Evolutionary conservation across 2,329 filamentous ascomycete species (phyloP).

Genomic region (Ustulina deusta): DNA sequence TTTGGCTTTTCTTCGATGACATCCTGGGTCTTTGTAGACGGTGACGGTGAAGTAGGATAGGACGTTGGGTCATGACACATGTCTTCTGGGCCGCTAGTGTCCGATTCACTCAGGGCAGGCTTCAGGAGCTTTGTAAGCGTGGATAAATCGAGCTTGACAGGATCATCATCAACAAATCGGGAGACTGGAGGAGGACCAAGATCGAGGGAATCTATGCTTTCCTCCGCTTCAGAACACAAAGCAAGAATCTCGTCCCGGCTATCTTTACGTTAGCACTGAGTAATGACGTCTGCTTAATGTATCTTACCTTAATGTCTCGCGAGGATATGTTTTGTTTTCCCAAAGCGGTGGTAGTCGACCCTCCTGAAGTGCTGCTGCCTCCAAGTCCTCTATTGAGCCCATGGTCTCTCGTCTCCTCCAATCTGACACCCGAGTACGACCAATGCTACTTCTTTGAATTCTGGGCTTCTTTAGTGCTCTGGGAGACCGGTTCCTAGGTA

Average conservation of each 20-base stretch:
- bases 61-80: not conserved
- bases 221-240: conserved; percentile 62
- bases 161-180: conserved; percentile 68
- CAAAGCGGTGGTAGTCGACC: conserved; percentile 73
- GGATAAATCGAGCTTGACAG: conserved; percentile 65
- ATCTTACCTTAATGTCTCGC: conserved; percentile 73
- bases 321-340: conserved; percentile 76
- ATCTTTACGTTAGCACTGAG: conserved; percentile 41
- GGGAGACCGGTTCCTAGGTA: conserved; percentile 61
- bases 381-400: conserved; percentile 57
- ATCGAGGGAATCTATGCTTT: conserved; percentile 73
- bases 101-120: conserved; percentile 32
- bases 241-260: conserved; percentile 73
- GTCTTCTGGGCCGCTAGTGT: conserved; percentile 22
- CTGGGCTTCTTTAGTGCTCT: conserved; percentile 57
- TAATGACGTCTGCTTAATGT: not conserved
- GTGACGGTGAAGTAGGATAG: conserved; percentile 3
- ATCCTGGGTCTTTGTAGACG: conserved; percentile 19
- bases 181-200: conserved; percentile 73
- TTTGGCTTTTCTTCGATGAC: conserved; percentile 13
- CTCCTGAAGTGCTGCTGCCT: conserved; percentile 63
- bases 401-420: conserved; percentile 67
- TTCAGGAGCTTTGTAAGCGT: conserved; percentile 40
- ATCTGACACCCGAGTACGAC: conserved; percentile 62
- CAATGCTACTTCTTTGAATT: conserved; percentile 56